These are phyloP conservation scores for Pestalotiopsis sp. DNA, from an alignment of 2,329 filamentous ascomycete genomes.

Conservation along the genomic window DNA sequence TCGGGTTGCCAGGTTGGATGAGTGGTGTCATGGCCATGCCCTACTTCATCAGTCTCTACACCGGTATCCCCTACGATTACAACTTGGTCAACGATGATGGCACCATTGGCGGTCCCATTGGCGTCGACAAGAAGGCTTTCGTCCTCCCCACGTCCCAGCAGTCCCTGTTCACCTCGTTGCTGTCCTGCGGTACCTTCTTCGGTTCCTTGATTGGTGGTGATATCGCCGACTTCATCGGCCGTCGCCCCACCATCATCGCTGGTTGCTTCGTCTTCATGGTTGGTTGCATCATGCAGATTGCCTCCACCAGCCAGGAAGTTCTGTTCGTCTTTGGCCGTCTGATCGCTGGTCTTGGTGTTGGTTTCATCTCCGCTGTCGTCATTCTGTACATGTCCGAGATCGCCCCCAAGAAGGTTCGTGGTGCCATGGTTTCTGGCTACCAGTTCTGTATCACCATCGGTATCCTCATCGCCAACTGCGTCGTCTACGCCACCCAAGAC, in stretches of 20 bases:
- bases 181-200: conserved; percentile 66
- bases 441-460: conserved; percentile 78
- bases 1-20: conserved; percentile 46
- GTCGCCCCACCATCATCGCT: conserved; percentile 56
- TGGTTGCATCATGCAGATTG: conserved; percentile 60
- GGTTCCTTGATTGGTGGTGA: conserved; percentile 65
- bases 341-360: conserved; percentile 64
- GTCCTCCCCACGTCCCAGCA: conserved; percentile 46
- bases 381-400: conserved; percentile 71
- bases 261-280: conserved; percentile 61
- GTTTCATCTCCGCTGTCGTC: conserved; percentile 67
- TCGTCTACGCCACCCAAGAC: conserved; percentile 65
- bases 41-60: conserved; percentile 42
- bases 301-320: conserved; percentile 48
- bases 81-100: background rate
- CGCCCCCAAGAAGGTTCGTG: conserved; percentile 63
- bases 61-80: conserved; percentile 34
- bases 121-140: conserved; percentile 30
- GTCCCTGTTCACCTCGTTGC: conserved; percentile 66
- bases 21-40: conserved; percentile 43
- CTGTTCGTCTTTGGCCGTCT: conserved; percentile 64
- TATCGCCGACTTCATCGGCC: conserved; percentile 64
- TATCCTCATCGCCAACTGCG: conserved; percentile 67
- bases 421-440: conserved; percentile 72
- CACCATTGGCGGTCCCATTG: conserved; percentile 21